These are phyloP conservation scores for Colletotrichum aenigma DNA, from an alignment of 2,329 filamentous ascomycete genomes.

Conservation along the genomic window DNA sequence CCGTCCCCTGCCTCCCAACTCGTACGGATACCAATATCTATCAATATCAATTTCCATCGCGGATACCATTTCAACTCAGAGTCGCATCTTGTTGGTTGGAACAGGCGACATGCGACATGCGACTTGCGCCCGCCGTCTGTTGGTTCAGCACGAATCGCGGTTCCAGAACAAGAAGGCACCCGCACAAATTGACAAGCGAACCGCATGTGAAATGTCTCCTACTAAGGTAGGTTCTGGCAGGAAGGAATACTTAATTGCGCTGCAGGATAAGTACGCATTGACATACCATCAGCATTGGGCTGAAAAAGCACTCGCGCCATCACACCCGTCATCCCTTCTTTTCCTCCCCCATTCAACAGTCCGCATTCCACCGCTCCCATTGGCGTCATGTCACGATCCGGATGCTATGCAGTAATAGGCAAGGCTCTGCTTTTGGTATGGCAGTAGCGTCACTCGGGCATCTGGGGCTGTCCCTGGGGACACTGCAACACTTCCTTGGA, in stretches of 20 bases:
- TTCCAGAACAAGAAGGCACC: background rate
- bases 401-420: background rate
- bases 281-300: background rate
- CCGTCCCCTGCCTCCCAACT: background rate
- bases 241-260: background rate
- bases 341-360: background rate
- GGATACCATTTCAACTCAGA: background rate
- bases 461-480: background rate
- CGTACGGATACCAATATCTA: background rate
- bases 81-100: background rate
- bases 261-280: background rate
- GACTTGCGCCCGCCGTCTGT: background rate
- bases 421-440: background rate
- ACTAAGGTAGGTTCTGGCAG: background rate
- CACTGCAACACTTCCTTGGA: background rate
- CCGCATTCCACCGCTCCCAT: background rate
- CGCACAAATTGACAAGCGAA: background rate
- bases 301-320: background rate
- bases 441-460: background rate
- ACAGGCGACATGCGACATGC: background rate
- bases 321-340: slow-evolving; percentile 3
- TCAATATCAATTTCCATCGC: background rate
- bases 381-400: slow-evolving; percentile 5
- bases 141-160: background rate
- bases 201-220: background rate